Percentiles rank a stretch among this genome's conserved stretches.
Evolutionary conservation across 2,329 filamentous ascomycete genomes (phyloP).

Genomic region (Colletotrichum sp.): DNA sequence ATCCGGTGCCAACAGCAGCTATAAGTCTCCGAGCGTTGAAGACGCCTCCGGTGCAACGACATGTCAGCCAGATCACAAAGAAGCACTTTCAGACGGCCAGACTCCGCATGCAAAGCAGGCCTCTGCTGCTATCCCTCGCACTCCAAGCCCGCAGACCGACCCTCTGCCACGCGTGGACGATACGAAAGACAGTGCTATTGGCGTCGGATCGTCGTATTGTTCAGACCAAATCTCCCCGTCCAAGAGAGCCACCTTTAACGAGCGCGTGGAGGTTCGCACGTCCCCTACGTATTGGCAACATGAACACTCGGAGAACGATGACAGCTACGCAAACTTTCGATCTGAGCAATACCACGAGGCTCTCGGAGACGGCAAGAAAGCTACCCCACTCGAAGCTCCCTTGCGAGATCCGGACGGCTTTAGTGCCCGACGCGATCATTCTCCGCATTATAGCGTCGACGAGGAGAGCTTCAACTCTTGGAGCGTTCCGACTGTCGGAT

Average conservation of each 20-base stretch:
- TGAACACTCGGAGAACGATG: slow-evolving; percentile 6
- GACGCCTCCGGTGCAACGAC: background rate
- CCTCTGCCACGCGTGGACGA: background rate
- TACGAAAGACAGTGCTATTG: background rate
- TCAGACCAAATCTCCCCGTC: background rate
- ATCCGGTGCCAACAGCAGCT: background rate
- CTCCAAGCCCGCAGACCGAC: background rate
- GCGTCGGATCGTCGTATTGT: background rate
- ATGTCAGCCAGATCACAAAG: too few relatives aligned
- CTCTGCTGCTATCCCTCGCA: background rate
- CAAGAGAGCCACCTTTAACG: slow-evolving; percentile 12
- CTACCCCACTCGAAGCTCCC: slow-evolving; percentile 3
- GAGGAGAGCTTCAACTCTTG: slow-evolving; percentile 20
- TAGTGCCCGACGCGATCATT: background rate
- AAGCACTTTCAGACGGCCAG: background rate
- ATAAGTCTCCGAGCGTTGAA: background rate
- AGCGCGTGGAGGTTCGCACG: slow-evolving; percentile 15
- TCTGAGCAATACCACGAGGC: slow-evolving; percentile 10
- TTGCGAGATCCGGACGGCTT: slow-evolving; percentile 9
- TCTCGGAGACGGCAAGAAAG: slow-evolving; percentile 13
- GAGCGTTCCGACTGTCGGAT: background rate
- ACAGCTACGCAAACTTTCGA: slow-evolving; percentile 1
- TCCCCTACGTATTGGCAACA: slow-evolving; percentile 20
- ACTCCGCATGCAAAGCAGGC: too few relatives aligned
- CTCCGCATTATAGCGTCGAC: background rate